Evolutionary conservation across 768 basidiomycete genomes (phyloP).

Genomic region (Lactarius deliciosus): DNA sequence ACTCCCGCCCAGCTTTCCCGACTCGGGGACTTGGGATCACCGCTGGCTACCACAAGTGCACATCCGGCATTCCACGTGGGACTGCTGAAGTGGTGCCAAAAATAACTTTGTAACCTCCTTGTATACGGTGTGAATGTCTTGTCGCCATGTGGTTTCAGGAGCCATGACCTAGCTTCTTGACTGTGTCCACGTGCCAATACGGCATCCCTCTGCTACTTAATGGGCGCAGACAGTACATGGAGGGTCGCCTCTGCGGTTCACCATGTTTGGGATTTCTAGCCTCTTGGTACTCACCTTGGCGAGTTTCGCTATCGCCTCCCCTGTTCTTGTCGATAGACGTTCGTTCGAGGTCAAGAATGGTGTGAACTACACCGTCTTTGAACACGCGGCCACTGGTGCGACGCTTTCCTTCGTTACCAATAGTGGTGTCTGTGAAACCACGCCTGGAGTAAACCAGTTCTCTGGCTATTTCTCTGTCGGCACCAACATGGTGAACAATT

Average conservation of each 20-base stretch:
- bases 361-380: constrained; percentile 4
- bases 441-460: constrained; percentile 2
- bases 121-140: background rate
- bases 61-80: background rate
- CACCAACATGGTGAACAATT: background rate
- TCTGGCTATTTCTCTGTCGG: constrained; percentile 5
- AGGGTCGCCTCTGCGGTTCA: background rate
- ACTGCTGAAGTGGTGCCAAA: background rate
- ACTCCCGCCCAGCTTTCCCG: background rate
- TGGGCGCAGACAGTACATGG: background rate
- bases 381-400: constrained; percentile 4
- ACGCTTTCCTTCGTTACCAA: constrained; percentile 4
- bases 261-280: constrained; percentile 2
- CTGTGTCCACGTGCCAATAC: background rate
- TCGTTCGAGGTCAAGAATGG: constrained; percentile 15
- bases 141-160: background rate
- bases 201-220: background rate
- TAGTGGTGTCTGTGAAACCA: constrained; percentile 1
- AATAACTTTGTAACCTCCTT: background rate
- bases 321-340: constrained; percentile 3
- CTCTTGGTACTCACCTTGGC: constrained; percentile 7
- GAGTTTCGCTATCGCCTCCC: background rate
- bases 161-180: background rate
- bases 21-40: background rate
- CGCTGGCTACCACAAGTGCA: background rate